phyloP scores from a whole-genome alignment of 169 alveolate species.

The Plasmodium chabaudi region DNA sequence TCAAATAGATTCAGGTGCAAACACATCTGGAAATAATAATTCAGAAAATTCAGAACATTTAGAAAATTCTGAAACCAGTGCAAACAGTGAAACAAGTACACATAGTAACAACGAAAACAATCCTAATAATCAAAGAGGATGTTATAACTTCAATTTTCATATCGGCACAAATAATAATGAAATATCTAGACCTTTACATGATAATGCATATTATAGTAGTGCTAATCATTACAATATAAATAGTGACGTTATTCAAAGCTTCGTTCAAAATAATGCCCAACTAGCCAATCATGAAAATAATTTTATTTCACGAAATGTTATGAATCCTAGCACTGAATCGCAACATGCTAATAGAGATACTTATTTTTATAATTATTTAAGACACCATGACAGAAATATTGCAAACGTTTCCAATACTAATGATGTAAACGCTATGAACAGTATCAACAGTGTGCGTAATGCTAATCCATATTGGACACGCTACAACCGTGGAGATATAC shows the following conservation, averaged over 20 bases:
- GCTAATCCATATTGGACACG: neutral
- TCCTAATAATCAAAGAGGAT: no score
- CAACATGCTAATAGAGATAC: constrained; percentile 24
- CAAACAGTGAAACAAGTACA: no score
- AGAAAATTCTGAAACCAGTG: no score
- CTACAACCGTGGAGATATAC: neutral
- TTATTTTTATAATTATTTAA: constrained; percentile 41
- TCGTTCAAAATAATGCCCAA: constrained; percentile 3
- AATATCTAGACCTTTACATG: no score
- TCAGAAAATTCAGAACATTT: no score
- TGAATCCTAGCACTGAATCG: neutral
- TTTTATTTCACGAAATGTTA: neutral
- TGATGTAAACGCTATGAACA: neutral
- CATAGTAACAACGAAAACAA: no score
- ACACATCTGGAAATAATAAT: no score
- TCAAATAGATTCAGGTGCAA: no score
- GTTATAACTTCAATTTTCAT: no score
- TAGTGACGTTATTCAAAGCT: neutral
- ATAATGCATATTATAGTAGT: no score
- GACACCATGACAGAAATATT: constrained; percentile 11
- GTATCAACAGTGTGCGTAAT: neutral
- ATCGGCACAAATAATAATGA: no score
- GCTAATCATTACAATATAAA: neutral
- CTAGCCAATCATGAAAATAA: constrained; percentile 1
- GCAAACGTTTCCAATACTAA: constrained; percentile 11